These are phyloP conservation scores for Collybiopsis luxurians DNA, from an alignment of 768 basidiomycete species.

Conservation along the genomic window DNA sequence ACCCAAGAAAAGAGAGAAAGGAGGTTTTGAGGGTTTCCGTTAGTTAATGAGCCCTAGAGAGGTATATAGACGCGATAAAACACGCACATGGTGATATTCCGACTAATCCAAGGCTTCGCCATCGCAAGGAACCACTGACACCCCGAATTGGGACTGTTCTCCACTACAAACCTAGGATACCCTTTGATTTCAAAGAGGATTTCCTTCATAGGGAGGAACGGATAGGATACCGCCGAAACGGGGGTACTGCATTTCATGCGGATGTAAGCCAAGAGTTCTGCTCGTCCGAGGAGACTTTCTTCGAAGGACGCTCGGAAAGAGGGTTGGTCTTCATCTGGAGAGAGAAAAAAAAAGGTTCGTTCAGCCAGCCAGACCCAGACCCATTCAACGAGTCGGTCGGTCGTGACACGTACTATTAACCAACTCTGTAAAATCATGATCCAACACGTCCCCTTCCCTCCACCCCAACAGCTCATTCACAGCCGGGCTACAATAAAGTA, in stretches of 20 bases:
- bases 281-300: slow-evolving; percentile 45
- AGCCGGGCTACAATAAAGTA: slow-evolving; percentile 68
- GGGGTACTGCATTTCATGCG: slow-evolving; percentile 53
- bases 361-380: background rate
- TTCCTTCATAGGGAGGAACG: slow-evolving; percentile 33
- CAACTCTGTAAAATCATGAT: slow-evolving; percentile 61
- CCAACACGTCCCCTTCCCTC: slow-evolving; percentile 70
- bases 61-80: no score
- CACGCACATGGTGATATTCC: slow-evolving; percentile 64
- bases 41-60: no score
- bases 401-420: slow-evolving; percentile 62
- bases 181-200: slow-evolving; percentile 73
- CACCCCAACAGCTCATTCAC: slow-evolving; percentile 76
- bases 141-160: slow-evolving; percentile 29
- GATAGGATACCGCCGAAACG: slow-evolving; percentile 17
- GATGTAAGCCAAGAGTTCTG: slow-evolving; percentile 55
- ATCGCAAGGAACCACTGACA: slow-evolving; percentile 70
- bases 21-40: no score
- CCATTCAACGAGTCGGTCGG: no score
- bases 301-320: slow-evolving; percentile 57
- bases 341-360: background rate
- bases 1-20: no score
- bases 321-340: slow-evolving; percentile 54
- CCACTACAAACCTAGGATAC: slow-evolving; percentile 48
- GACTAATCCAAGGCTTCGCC: slow-evolving; percentile 75